Base-by-base conservation (phyloP, 2,329 filamentous ascomycete genomes). In the Colletotrichum echinochloae region DNA sequence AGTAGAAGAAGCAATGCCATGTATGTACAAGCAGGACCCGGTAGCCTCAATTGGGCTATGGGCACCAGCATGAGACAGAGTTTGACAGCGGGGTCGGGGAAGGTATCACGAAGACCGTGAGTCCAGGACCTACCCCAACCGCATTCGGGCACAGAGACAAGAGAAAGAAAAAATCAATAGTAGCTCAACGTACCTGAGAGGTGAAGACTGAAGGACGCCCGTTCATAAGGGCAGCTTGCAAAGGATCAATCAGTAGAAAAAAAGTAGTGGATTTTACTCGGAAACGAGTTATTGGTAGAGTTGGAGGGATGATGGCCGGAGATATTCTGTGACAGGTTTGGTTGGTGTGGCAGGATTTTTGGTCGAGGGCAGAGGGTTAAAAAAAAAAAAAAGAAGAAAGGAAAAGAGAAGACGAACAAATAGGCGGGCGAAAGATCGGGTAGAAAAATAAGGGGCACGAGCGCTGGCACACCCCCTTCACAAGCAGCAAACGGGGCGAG, bases 121-220 rank as follows among this genome's bases (percentile, higher is more conserved):
- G 51, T 64, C 49, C 56, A 39, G 41, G 28, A n/a, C 35, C 16
- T 26, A 52, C 46, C 55, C 51, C 33, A 64, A 48, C 28, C 14
- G 23, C 23, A 16, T 8, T 18, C 20, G 35, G 26, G 26, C 35
- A 39, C 11, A 9, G 14, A 26, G 44, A 44, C 20, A 44, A n/a
- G 20, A 11, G 18, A 3, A 26, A 41, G 35, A 41, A 33, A 37
- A 35, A 35, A 23, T 28, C 12, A 33, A 54, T 64, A 55, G 60
- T 48, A 41, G 68, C 63, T 56, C 59, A 60, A 82, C 87, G 73
- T 91, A 94, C 92, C 90, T 95, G 92, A 84, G 92, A 95, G 85
- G 92, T 95, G 87, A 94, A 95, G 83, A 91, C 88, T 83, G 92
- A 94, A 85, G 89, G 87, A 88, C 91, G 91, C 87, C 91, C 91